These are phyloP conservation scores for Medicago truncatula DNA, from an alignment of 306 rosid genomes.

Conservation along the genomic window MtrunA17r5.0-ANR NC_053046.1:19377001-19377500, in stretches of 20 bases:
- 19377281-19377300: conserved; percentile 77
- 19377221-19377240: conserved; percentile 63
- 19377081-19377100: conserved; percentile 63
- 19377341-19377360: conserved; percentile 53
- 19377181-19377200: conserved; percentile 84
- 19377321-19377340: conserved; percentile 65
- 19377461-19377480: conserved; percentile 74
- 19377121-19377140: conserved; percentile 67
- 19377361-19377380: conserved; percentile 85
- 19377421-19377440: conserved; percentile 52
- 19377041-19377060: conserved; percentile 75
- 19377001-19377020: conserved; percentile 71
- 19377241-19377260: conserved; percentile 61
- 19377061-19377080: conserved; percentile 78
- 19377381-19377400: conserved; percentile 74
- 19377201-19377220: conserved; percentile 68
- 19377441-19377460: conserved; percentile 56
- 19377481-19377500: conserved; percentile 74
- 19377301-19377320: conserved; percentile 62
- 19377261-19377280: conserved; percentile 81
- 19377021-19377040: conserved; percentile 72
- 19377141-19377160: conserved; percentile 68
- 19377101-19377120: conserved; percentile 57
- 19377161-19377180: conserved; percentile 78
- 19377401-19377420: conserved; percentile 60